Conservation (phyloP, 2,329 filamentous ascomycete genomes). For the Pseudogymnoascus pannorum region DNA sequence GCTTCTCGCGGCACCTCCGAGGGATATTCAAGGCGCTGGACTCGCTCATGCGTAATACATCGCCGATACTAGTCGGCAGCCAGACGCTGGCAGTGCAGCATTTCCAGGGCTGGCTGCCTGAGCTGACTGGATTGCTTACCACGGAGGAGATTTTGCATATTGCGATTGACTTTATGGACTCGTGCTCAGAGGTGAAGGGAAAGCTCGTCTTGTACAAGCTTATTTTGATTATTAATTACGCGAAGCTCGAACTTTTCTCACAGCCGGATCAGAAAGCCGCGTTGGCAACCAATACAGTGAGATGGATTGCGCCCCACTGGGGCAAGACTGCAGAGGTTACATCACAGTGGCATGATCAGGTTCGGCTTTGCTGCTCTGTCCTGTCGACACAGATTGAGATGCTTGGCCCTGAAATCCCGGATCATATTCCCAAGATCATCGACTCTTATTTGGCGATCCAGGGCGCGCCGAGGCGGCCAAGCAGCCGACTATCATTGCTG, state of each 20-base stretch:
- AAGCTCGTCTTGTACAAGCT: constrained; percentile 90
- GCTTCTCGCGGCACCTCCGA: constrained; percentile 75
- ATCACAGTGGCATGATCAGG: constrained; percentile 86
- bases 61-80: constrained; percentile 81
- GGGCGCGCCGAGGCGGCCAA: constrained; percentile 43
- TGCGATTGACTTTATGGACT: constrained; percentile 88
- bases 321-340: constrained; percentile 65
- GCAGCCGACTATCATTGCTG: constrained; percentile 70
- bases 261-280: constrained; percentile 67
- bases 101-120: constrained; percentile 95
- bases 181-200: constrained; percentile 78
- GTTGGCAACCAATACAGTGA: constrained; percentile 71
- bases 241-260: constrained; percentile 72
- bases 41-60: constrained; percentile 77
- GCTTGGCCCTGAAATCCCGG: constrained; percentile 72
- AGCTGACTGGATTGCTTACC: constrained; percentile 68
- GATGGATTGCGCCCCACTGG: constrained; percentile 94
- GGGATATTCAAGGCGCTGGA: constrained; percentile 87
- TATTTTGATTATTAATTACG: constrained; percentile 86
- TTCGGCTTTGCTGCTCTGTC: constrained; percentile 87
- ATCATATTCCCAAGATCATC: constrained; percentile 85
- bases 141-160: constrained; percentile 84
- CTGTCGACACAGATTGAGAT: constrained; percentile 77
- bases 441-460: constrained; percentile 80
- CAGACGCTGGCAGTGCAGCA: constrained; percentile 94